Evolutionary conservation across 75 land plant species (phyloP), one percentile per base, ranked within the genome.

Genomic region (Pinus tabuliformis): DNA sequence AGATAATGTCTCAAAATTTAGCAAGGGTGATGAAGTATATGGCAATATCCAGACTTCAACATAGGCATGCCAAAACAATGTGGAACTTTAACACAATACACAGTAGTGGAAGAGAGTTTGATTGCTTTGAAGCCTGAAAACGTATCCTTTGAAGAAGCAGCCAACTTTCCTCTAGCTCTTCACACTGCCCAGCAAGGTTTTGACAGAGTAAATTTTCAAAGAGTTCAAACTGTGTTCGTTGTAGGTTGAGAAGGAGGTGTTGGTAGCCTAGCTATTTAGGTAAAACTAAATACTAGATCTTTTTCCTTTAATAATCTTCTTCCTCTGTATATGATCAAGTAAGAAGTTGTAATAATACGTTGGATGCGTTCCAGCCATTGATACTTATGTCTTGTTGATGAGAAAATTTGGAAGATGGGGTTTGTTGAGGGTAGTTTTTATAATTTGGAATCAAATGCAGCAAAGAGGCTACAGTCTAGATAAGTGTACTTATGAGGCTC

Each of bases 21-120:
- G 82, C 59, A 77, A 75, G 42, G 89, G 89, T 7, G 87, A 87
- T 58, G 89, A 87, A 68, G 86, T 87, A 84, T 66, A 83, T n/a
- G n/a, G 81, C 17, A 75, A 84, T 73, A 86, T 84, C 59, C 86
- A 12, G 81, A 87, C 39, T 75, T 73, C 36, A 60, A 73, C 14
- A 61, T 66, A 49, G 87, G n/a, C n/a, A 73, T 12, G 16, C 76
- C 80, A 20, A 81, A 86, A 77, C 79, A 75, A 72, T 68, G 75
- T 17, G 89, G 89, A 21, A 78, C 89, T 14, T 57, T 84, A 22
- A 83, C 87, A 28, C 84, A 84, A 56, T 87, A 78, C 56, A 84
- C 78, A n/a, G 84, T 78, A 45, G 87, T 84, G 63, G 87, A 87
- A 68, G 84, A 84, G 79, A 87, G 77, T 61, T 65, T 84, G 65